phyloP scores from a whole-genome alignment of 2,329 filamentous ascomycete species.

The Fusarium dimerum region DNA sequence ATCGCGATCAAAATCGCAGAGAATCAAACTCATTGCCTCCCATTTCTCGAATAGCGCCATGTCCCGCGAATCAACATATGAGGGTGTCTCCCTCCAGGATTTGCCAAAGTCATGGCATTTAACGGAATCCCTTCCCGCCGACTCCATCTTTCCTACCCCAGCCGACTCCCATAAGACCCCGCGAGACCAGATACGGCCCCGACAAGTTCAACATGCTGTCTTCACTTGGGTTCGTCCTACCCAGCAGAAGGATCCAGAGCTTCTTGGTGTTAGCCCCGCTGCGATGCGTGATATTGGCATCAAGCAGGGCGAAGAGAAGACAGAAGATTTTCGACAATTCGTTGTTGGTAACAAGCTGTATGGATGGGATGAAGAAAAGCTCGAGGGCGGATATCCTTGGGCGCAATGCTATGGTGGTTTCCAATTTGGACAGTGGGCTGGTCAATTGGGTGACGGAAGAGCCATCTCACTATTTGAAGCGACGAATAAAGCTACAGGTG shows the following conservation, averaged over 20 bases:
- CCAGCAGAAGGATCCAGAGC: slow-evolving; percentile 67
- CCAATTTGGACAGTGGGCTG: slow-evolving; percentile 85
- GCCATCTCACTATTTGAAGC: slow-evolving; percentile 94
- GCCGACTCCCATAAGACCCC: slow-evolving; percentile 78
- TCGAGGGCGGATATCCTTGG: slow-evolving; percentile 85
- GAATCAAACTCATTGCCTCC: slow-evolving; percentile 35
- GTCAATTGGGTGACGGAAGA: slow-evolving; percentile 90
- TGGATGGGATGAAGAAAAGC: slow-evolving; percentile 70
- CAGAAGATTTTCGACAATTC: slow-evolving; percentile 72
- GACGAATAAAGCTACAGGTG: slow-evolving; percentile 70
- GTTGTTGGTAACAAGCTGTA: slow-evolving; percentile 82
- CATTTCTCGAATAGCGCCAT: slow-evolving; percentile 32
- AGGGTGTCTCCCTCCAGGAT: slow-evolving; percentile 48
- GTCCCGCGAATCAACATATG: slow-evolving; percentile 8
- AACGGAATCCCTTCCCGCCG: slow-evolving; percentile 70
- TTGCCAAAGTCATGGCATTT: slow-evolving; percentile 68
- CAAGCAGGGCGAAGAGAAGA: slow-evolving; percentile 64
- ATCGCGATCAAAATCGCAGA: slow-evolving; percentile 30
- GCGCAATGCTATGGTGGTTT: slow-evolving; percentile 95
- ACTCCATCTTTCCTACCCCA: slow-evolving; percentile 78
- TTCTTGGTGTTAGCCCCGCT: slow-evolving; percentile 77
- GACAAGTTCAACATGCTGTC: slow-evolving; percentile 79
- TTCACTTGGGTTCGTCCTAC: slow-evolving; percentile 93
- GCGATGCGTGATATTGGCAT: slow-evolving; percentile 84
- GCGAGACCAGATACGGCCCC: slow-evolving; percentile 73